phyloP scores from a whole-genome alignment of 257 asterid genomes.

The Penstemon newberryi region DNA sequence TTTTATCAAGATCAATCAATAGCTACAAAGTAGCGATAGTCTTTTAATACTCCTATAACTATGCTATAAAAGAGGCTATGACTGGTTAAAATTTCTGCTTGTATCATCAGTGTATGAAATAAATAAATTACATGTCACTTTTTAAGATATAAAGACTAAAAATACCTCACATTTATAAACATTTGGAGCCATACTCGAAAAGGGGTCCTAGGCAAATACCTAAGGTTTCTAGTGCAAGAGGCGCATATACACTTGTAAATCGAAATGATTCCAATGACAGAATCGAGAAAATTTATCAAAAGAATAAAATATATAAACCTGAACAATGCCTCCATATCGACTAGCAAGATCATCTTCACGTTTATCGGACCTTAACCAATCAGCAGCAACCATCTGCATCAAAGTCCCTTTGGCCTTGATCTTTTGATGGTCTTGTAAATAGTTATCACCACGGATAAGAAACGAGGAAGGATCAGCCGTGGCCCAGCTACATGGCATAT shows the following conservation, averaged over 20 bases:
- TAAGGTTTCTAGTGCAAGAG: no score
- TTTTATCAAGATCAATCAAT: no score
- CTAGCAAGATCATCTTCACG: slow-evolving; percentile 97
- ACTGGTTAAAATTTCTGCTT: no score
- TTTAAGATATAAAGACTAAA: slow-evolving; percentile 30
- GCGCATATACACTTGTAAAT: no score
- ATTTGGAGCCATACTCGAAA: no score
- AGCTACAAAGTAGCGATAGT: no score
- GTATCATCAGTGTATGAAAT: background rate
- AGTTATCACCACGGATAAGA: slow-evolving; percentile 90
- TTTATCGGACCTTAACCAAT: slow-evolving; percentile 96
- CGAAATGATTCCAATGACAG: slow-evolving; percentile 1
- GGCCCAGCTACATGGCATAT: slow-evolving; percentile 86
- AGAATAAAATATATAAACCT: slow-evolving; percentile 44
- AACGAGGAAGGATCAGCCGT: slow-evolving; percentile 80
- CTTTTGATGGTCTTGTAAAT: slow-evolving; percentile 55
- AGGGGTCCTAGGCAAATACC: no score
- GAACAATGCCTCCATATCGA: slow-evolving; percentile 88
- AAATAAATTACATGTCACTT: background rate
- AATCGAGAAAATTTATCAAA: slow-evolving; percentile 12
- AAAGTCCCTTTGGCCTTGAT: slow-evolving; percentile 83
- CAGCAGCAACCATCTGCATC: slow-evolving; percentile 99
- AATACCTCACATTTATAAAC: background rate
- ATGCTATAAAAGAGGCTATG: no score
- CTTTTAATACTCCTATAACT: no score